Base-by-base conservation (phyloP, 257 asterid species). In the Avicennia marina region DNA sequence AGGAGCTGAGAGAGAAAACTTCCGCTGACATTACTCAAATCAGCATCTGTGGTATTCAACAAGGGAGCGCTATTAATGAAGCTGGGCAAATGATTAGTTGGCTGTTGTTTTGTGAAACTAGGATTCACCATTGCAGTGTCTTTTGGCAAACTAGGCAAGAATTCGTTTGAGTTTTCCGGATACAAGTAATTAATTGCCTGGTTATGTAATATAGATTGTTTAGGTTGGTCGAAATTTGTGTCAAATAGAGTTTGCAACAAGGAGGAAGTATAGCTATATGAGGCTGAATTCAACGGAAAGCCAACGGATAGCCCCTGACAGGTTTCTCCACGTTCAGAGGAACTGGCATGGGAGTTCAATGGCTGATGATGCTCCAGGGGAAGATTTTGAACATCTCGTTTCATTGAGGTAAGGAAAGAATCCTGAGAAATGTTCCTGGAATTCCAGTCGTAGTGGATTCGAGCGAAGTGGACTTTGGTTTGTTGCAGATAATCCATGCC, bases 401-500 rank as follows among this genome's bases (percentile, higher is more conserved):
- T 57, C 24, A 51, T 31, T 12, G 62, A 32, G 18, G 50, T 68
- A 32, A 34, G 42, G 10, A 69, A 67, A 29, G 71, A 71, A 40
- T 75, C 75, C 52, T 58, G 41, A 16, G 26, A 58, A 27, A 70
- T 64, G 42, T 69, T 69, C 56, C 48, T 60, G 55, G 61, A 48
- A 15, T 4, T 67, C 63, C 53, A 63, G 24, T 68, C 42, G 29
- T 61, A 56, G 29, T 57, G 63, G 50, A 69, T 63, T 21, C 21
- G 43, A 22, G 64, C 12, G 48, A 62, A 47, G 34, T 56, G 53
- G 52, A 39, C 18, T 42, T 68, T 73, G 3, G 24, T 31, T 64
- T 73, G 70, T 62, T 61, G 83, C 60, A 41, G 47, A 58, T 53
- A 65, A 72, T 81, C 75, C 81, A 78, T 69, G 79, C 72, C 63